Evolutionary conservation across 2,329 filamentous ascomycete genomes (phyloP).

Genomic region (Neopestalotiopsis sp.): DNA sequence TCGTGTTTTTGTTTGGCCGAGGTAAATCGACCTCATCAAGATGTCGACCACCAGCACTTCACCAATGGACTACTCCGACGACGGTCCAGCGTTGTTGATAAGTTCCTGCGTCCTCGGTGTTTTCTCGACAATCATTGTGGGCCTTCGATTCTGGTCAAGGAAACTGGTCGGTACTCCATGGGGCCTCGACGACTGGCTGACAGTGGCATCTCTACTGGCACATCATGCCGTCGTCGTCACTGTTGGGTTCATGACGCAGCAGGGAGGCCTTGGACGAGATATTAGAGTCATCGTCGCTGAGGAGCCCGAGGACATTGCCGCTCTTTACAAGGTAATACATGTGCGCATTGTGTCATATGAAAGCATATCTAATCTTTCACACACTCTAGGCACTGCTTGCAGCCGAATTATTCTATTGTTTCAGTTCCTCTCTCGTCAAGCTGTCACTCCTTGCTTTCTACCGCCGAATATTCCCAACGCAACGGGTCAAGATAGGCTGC

Average conservation of each 20-base stretch:
- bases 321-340: neutral
- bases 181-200: conserved; percentile 5
- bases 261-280: neutral
- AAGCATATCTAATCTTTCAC: neutral
- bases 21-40: neutral
- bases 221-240: neutral
- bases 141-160: neutral
- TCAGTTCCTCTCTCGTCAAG: neutral
- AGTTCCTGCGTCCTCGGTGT: neutral
- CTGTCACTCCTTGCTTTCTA: neutral
- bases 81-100: neutral
- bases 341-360: neutral
- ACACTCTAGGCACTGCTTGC: neutral
- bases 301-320: neutral
- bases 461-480: neutral
- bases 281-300: neutral
- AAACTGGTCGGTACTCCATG: neutral
- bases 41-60: neutral
- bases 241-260: neutral
- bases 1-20: neutral
- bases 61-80: neutral
- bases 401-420: neutral
- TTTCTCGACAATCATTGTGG: neutral
- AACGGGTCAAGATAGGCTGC: neutral
- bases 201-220: neutral